A percentile compares a stretch with the other conserved stretches of the same genome.
Conservation (phyloP, 2,329 filamentous ascomycete genomes). For the Trichoderma lentiforme region DNA sequence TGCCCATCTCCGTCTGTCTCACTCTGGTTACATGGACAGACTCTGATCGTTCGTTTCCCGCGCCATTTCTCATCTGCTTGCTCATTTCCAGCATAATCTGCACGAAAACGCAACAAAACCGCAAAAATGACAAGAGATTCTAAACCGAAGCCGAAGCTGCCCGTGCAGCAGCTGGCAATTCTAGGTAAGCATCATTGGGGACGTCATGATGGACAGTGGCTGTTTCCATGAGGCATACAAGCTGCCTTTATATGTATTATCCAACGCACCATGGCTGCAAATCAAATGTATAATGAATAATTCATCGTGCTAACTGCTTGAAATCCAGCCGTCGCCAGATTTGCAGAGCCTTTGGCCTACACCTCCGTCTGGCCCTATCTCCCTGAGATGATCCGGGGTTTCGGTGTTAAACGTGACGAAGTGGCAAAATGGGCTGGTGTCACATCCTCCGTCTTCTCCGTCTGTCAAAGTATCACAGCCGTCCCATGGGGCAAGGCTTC, state of each 20-base stretch:
- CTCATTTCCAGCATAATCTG: neutral
- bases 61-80: neutral
- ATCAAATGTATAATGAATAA: neutral
- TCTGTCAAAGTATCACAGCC: slow-evolving; percentile 68
- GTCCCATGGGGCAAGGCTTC: slow-evolving; percentile 74
- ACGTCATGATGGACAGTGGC: neutral
- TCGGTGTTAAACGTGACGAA: slow-evolving; percentile 66
- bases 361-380: slow-evolving; percentile 69
- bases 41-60: neutral
- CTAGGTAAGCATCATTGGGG: slow-evolving; percentile 57
- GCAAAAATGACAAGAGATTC: slow-evolving; percentile 11
- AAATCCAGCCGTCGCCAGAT: slow-evolving; percentile 66
- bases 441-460: slow-evolving; percentile 68
- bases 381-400: slow-evolving; percentile 80
- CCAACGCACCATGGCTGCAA: neutral
- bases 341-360: slow-evolving; percentile 70
- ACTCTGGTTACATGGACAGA: neutral
- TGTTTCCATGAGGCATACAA: neutral
- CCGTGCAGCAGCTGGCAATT: slow-evolving; percentile 72
- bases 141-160: slow-evolving; percentile 53
- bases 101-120: neutral
- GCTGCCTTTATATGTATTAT: neutral
- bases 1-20: neutral
- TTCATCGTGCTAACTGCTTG: slow-evolving; percentile 12
- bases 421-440: slow-evolving; percentile 80